Evolutionary conservation across 2,329 filamentous ascomycete species (phyloP).

Genomic region (Aspergillus sojae): DNA sequence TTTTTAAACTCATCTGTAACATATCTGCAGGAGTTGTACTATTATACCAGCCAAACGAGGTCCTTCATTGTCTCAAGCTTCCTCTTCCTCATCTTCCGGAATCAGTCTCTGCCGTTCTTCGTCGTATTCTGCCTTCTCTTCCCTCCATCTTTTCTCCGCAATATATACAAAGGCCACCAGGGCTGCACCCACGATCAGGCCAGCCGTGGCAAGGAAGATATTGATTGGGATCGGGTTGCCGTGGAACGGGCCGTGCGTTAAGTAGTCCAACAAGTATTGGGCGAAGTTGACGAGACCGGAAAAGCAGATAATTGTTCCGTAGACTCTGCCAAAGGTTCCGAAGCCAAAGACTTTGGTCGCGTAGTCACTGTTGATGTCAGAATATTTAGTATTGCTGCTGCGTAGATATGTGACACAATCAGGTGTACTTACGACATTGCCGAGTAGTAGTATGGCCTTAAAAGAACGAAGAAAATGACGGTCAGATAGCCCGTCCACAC

Average conservation of each 20-base stretch:
- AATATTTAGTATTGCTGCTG: background rate
- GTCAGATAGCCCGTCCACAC: constrained; percentile 70
- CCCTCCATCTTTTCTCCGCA: constrained; percentile 20
- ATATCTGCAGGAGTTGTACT: background rate
- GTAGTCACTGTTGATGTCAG: constrained; percentile 62
- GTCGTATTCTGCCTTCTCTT: constrained; percentile 18
- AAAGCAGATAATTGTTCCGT: constrained; percentile 85
- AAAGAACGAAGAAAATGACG: constrained; percentile 79
- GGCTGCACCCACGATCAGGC: constrained; percentile 64
- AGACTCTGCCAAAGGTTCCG: constrained; percentile 86
- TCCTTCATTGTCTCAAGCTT: too few relatives aligned
- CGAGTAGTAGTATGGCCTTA: constrained; percentile 88
- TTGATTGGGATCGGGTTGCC: constrained; percentile 81
- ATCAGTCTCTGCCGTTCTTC: constrained; percentile 32
- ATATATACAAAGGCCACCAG: constrained; percentile 67
- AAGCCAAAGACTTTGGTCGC: constrained; percentile 91
- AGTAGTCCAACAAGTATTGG: constrained; percentile 75
- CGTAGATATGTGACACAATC: background rate
- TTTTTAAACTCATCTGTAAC: background rate
- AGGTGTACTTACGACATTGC: constrained; percentile 65
- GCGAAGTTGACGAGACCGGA: constrained; percentile 82
- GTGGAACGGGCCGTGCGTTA: constrained; percentile 72
- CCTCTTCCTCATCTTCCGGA: constrained; percentile 23
- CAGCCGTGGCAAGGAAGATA: constrained; percentile 63
- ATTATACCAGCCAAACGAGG: too few relatives aligned